These are phyloP conservation scores for Apiotrichum brassicae DNA, from an alignment of 1,284 basidiomycete species.

Conservation along the genomic window DNA sequence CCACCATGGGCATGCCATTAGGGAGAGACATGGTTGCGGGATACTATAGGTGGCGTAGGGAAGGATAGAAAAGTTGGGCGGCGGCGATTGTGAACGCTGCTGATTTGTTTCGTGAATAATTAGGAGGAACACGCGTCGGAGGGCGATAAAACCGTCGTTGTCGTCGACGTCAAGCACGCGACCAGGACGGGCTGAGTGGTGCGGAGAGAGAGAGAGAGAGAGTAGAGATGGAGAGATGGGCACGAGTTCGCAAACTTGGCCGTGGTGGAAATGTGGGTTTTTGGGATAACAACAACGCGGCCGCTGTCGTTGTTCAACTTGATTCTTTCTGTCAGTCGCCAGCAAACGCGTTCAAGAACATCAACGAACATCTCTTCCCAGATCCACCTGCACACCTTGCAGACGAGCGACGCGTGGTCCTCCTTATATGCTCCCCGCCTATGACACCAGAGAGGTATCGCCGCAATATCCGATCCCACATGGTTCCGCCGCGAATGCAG, in stretches of 20 bases:
- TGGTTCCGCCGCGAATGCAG: too few species aligned
- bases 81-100: too few species aligned
- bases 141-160: too few species aligned
- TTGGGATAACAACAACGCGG: neutral
- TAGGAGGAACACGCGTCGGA: too few species aligned
- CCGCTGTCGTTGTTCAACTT: neutral
- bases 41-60: neutral
- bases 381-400: neutral
- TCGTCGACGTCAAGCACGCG: too few species aligned
- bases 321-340: neutral
- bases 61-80: neutral
- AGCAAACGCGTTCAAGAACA: neutral
- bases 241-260: too few species aligned
- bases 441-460: neutral
- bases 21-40: conserved; percentile 3
- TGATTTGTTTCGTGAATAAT: too few species aligned
- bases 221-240: neutral
- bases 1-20: conserved; percentile 47
- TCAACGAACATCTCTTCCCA: conserved; percentile 5
- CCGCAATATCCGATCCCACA: neutral
- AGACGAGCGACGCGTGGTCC: conserved; percentile 3
- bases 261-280: neutral
- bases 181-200: too few species aligned
- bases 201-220: neutral
- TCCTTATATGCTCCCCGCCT: neutral